phyloP scores from a whole-genome alignment of 768 basidiomycete genomes.

The Tephrocybe sp. region DNA sequence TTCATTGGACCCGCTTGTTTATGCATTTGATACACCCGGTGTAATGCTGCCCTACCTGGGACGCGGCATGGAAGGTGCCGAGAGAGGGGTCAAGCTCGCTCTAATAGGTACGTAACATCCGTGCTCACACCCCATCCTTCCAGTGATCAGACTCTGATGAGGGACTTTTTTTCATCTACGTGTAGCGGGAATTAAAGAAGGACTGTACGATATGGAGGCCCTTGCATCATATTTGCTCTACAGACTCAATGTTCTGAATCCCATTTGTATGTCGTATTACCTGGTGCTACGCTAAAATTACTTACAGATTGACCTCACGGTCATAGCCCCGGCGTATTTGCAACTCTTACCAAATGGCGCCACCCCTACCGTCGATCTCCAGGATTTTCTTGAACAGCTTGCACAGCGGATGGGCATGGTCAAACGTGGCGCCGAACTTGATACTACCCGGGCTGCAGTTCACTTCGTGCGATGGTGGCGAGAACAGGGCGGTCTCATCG shows the following conservation, averaged over 20 bases:
- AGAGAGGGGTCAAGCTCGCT: slow-evolving; percentile 90
- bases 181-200: slow-evolving; percentile 91
- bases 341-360: slow-evolving; percentile 52
- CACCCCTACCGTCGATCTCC: slow-evolving; percentile 56
- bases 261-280: slow-evolving; percentile 50
- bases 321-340: slow-evolving; percentile 68
- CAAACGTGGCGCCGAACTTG: slow-evolving; percentile 67
- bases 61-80: slow-evolving; percentile 78
- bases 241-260: slow-evolving; percentile 76
- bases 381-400: slow-evolving; percentile 66
- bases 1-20: slow-evolving; percentile 75
- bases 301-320: slow-evolving; percentile 4
- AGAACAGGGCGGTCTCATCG: slow-evolving; percentile 59
- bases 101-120: slow-evolving; percentile 73
- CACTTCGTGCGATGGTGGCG: slow-evolving; percentile 92
- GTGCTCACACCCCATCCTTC: slow-evolving; percentile 9
- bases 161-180: slow-evolving; percentile 10
- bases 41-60: slow-evolving; percentile 97
- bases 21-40: slow-evolving; percentile 94
- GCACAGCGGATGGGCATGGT: slow-evolving; percentile 81
- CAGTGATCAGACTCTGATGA: slow-evolving; percentile 19
- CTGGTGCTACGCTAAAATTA: slow-evolving; percentile 5
- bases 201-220: slow-evolving; percentile 80
- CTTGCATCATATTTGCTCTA: slow-evolving; percentile 87
- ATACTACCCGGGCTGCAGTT: slow-evolving; percentile 67